Evolutionary conservation across 768 basidiomycete genomes (phyloP).

Genomic region (Dioszegia crocea): DNA sequence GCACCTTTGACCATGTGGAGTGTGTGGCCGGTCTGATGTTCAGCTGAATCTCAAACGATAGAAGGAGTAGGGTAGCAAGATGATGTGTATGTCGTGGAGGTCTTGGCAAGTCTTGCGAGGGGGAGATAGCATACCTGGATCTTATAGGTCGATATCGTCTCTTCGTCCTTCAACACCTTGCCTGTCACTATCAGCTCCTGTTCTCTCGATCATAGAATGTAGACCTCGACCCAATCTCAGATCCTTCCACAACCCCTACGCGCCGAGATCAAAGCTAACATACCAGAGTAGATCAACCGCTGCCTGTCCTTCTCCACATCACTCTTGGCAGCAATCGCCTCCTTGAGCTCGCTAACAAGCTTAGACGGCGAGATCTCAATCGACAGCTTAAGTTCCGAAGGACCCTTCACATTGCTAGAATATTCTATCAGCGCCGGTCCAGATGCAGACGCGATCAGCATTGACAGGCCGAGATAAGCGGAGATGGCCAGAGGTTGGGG

Average conservation of each 20-base stretch:
- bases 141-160: conserved; percentile 76
- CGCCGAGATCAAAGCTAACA: neutral
- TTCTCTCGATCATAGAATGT: too few species aligned
- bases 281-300: conserved; percentile 84
- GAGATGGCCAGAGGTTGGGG: neutral
- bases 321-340: conserved; percentile 76
- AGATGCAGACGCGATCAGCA: too few species aligned
- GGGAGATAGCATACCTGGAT: conserved; percentile 59
- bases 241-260: too few species aligned
- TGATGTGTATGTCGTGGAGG: too few species aligned
- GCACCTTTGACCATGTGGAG: conserved; percentile 91
- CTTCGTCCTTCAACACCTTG: conserved; percentile 59
- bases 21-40: conserved; percentile 59
- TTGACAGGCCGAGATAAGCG: too few species aligned
- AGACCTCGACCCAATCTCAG: too few species aligned
- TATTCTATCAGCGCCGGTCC: too few species aligned
- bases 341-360: conserved; percentile 85
- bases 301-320: conserved; percentile 83
- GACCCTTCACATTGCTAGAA: conserved; percentile 58
- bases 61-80: too few species aligned
- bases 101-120: too few species aligned
- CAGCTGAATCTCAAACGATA: neutral
- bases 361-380: conserved; percentile 76
- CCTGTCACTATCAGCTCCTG: too few species aligned
- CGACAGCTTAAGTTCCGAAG: conserved; percentile 87